Base-by-base conservation (phyloP, 176 grass and related monocot species). In the Musa itinerans region DNA sequence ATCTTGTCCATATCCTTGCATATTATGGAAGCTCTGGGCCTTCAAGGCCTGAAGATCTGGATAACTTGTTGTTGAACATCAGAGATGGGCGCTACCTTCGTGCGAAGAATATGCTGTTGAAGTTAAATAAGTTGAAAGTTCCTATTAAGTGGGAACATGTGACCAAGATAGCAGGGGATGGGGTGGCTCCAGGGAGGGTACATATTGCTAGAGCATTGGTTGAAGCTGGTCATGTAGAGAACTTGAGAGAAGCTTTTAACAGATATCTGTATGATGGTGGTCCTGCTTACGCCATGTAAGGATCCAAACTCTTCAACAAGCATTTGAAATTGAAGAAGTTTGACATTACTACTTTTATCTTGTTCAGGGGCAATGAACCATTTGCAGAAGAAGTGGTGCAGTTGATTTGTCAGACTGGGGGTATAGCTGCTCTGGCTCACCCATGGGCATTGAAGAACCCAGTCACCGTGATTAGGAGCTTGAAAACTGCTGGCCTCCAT, bases 21-120 rank as follows among this genome's bases (percentile, higher is more conserved):
- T 99, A 99, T 78, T 99, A 99, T 80, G 91, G 95, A 83, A 88
- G 78, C 63, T 94, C 86, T 51, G 95, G 95, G 53, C 90, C 90
- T 23, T 90, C 95, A 78, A 84, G 69, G 49, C 70, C 83, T 25
- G 86, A 85, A 55, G 86, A 94, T 56, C 75, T 94, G 80, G 91
- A 99, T 52, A 80, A 23, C 63, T 34, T 94, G 74, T 89, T 99
- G 65, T 94, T 80, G 12, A 84, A 78, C 74, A 99, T 99, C 75
- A 89, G 95, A 91, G 81, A 94, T 0, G 95, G 95, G 3, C 78
- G 86, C 26, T 92, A 94, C 25, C 1, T 73, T 53, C 90, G 90
- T 11, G 88, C 95, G 61, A 99, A 87, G 84, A 99, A 77, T 83
- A 99, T 99, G 79, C 73, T 99, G 29, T 13, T 67, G 58, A 99